These are phyloP conservation scores for Solanum paucissectum DNA, from an alignment of 257 asterid species.

Conservation along the genomic window DNA sequence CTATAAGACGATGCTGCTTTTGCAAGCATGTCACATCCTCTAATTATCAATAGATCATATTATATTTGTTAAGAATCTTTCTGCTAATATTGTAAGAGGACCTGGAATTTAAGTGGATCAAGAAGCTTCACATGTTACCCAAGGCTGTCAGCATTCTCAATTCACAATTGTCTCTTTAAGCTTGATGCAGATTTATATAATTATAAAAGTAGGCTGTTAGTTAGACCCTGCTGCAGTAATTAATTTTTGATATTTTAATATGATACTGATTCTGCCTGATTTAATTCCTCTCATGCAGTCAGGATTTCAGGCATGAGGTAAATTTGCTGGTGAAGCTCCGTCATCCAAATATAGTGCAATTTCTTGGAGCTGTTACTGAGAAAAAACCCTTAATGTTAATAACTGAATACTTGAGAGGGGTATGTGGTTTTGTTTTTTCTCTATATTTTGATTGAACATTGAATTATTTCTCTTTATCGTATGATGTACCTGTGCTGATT, in stretches of 20 bases:
- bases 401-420: conserved; percentile 95
- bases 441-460: neutral
- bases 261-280: neutral
- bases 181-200: neutral
- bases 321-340: conserved; percentile 97
- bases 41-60: neutral
- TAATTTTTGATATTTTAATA: neutral
- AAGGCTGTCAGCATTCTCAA: neutral
- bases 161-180: neutral
- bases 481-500: neutral
- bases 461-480: neutral
- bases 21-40: neutral
- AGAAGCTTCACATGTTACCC: neutral
- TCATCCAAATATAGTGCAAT: conserved; percentile 96
- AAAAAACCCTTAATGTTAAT: conserved; percentile 92
- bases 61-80: neutral
- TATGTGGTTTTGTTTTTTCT: conserved; percentile 24
- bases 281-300: conserved; percentile 38
- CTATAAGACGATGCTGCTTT: neutral
- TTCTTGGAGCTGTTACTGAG: conserved; percentile 94
- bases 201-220: neutral
- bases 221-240: neutral
- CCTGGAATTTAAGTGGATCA: neutral
- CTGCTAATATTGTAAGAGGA: neutral
- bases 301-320: conserved; percentile 98